Evolutionary conservation across 192 early-diverging fungal species (phyloP), one percentile per base, ranked within the genome.

Genomic region (Pilaira anomala): DNA sequence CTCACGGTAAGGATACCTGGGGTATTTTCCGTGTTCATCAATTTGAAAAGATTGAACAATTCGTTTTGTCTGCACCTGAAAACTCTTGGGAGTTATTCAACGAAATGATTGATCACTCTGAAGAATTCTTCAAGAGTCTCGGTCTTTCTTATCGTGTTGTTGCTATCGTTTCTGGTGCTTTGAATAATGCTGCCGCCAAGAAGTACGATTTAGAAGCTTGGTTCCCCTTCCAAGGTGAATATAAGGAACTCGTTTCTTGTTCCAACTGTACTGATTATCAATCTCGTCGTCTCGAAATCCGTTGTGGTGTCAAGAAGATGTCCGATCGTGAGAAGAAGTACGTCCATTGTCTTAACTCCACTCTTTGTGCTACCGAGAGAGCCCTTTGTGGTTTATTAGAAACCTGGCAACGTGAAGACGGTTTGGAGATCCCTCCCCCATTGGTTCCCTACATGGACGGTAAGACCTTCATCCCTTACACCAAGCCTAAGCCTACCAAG

Each of bases 191-290:
- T 42, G 97, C 97, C 18, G 97, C 97, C 68, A 96, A 97, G 69
- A 99, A 99, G 83, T 98, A 94, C 79, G 97, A 99, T 75, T 78
- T 99, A 33, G 97, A 99, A 79, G 96, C 96, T 28, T 99, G 93
- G 92, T 99, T 99, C 91, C 97, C 97, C 54, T 93, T 88, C 87
- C 97, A 98, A 76, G 89, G 88, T 64, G 92, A 92, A 66, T 99
- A 93, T 81, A 96, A 96, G 83, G 97, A 99, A 79, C 86, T 99
- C 28, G 97, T 99, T 49, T 94, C 92, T 42, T 97, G 95, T 88
- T 93, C 90, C 48, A 99, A 99, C 91, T 99, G 97, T 80, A 98
- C 96, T 22, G 97, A 98, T 81, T 99, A 94, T 81, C 97, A 99
- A 82, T 91, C 87, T 19, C 86, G 97, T 57, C 82, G 84, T 42